Percentiles rank a stretch among this genome's conserved stretches.
phyloP scores from a whole-genome alignment of 257 asterid species.

The Linaria vulgaris region DNA sequence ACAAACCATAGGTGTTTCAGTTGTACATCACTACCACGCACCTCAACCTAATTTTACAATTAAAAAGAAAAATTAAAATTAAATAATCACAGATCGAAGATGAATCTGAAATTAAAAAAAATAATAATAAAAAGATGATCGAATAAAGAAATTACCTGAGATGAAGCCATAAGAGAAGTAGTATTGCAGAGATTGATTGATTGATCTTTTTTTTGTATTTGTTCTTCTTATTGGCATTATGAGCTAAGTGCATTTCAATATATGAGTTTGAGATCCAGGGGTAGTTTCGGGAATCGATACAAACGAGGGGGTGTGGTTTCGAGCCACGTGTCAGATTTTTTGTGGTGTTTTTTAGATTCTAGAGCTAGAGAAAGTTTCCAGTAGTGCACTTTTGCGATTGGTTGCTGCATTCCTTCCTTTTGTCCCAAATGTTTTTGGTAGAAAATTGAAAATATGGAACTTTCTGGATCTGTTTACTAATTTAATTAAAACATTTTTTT shows the following conservation, averaged over 20 bases:
- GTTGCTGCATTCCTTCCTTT: too few species aligned
- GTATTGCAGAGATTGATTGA: background rate
- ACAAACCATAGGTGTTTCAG: conserved; percentile 63
- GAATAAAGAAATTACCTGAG: conserved; percentile 31
- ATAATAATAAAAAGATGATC: background rate
- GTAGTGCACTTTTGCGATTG: background rate
- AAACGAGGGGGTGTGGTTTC: background rate
- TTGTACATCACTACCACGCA: conserved; percentile 31
- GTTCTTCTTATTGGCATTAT: conserved; percentile 10
- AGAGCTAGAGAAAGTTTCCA: background rate
- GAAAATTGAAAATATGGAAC: background rate
- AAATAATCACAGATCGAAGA: background rate
- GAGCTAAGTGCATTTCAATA: background rate
- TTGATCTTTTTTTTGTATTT: background rate
- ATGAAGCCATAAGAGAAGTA: conserved; percentile 29
- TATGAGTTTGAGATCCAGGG: conserved; percentile 15
- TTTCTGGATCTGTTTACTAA: conserved; percentile 13
- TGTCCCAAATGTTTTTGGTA: too few species aligned
- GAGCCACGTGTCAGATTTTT: conserved; percentile 24
- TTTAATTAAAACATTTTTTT: too few species aligned
- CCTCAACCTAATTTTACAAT: conserved; percentile 44
- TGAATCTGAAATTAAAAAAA: background rate
- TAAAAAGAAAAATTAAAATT: background rate
- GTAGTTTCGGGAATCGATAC: conserved; percentile 8
- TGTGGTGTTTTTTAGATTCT: background rate